Evolutionary conservation across 1,284 basidiomycete genomes (phyloP), one percentile per base, ranked within the genome.

Genomic region (Fomitiporia mediterranea): DNA sequence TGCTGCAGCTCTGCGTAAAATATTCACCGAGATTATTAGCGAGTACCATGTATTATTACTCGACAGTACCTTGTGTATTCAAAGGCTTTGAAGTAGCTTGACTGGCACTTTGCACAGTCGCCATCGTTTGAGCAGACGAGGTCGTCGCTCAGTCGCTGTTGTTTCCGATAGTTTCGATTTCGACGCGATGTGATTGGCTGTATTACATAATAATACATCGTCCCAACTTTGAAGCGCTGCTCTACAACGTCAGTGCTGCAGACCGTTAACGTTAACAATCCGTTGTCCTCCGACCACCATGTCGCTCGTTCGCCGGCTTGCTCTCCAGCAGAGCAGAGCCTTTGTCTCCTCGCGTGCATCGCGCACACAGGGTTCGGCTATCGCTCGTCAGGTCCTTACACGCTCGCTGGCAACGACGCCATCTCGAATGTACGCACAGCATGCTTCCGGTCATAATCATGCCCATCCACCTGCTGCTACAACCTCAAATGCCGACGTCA

Each of bases 1-100:
- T 86, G 82, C 69, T 91, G 87, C 53, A 91, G 81, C 70, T 91
- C 89, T 91, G 74, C 74, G 77, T n/a, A n/a, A n/a, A n/a, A 80
- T 71, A 71, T 72, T 60, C 64, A 65, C 67, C 40, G 21, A 42
- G 42, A 7, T 23, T 2, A 17, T n/a, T n/a, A 27, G 66, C 74
- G 68, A 70, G 68, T 27, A 73, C 55, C 51, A 59, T 57, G 63
- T 49, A 39, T 48, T 25, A 40, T 44, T n/a, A 49, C n/a, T 15
- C 19, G 7, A 55, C 39, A 11, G 68, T 70, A 90, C 89, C 89
- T 76, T 90, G 86, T 64, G 86, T 79, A 53, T 83, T 78, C 34
- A 86, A 72, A 5, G 70, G 65, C 68, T 84, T 85, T 59, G 61
- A 61, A 19, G 66, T 40, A 13, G 65, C 59, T 86, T 59, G 77